Base-by-base conservation (phyloP, 2,329 filamentous ascomycete species). In the Botrytis elliptica region DNA sequence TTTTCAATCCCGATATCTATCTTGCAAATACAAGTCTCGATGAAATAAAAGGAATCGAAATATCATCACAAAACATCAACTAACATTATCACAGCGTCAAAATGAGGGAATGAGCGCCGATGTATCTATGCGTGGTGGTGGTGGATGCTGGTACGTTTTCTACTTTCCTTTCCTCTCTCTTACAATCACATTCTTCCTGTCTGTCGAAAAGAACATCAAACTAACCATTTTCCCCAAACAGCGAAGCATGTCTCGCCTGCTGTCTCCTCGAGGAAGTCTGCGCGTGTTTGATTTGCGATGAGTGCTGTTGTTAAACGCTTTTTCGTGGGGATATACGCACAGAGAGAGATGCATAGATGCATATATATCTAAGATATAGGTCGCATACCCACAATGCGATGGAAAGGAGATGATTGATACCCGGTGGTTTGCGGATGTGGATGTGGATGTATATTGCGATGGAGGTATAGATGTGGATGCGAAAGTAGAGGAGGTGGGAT, bases 231-330 rank as follows among this genome's bases (percentile, higher is more conserved):
- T 14, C 10, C 7, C 52, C 8, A 10, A 16, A 33, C 18, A 72
- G 71, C 10, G 33, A 59, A 55, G 71, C 65, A 22, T 72, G 71
- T 69, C 64, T 67, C 63, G 71, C 71, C n/a, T 72, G 71, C 71
- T 72, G 71, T 57, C 63, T 57, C 40, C 38, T 72, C 49, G 64
- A 67, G 9, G 71, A 72, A 52, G 3, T 71, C 16, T 71, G 69
- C 69, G 69, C 69, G 1, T 71, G 69, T 69, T 44, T 68, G 29
- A 67, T 72, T n/a, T 72, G 71, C 40, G 63, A 68, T 0, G 71
- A 72, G 36, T 72, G 71, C 22, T 72, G 71, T 60, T 72, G 71
- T 33, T 72, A 69, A 49, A 67, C 10, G 20, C 20, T 5, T 9
- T 20, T 52, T 2, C 8, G 4, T 22, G 8, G 7, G 40, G 44